A percentile compares a stretch with the other conserved stretches of the same genome.
Evolutionary conservation across 306 rosid species (phyloP).

Genomic region (Malus fusca): DNA sequence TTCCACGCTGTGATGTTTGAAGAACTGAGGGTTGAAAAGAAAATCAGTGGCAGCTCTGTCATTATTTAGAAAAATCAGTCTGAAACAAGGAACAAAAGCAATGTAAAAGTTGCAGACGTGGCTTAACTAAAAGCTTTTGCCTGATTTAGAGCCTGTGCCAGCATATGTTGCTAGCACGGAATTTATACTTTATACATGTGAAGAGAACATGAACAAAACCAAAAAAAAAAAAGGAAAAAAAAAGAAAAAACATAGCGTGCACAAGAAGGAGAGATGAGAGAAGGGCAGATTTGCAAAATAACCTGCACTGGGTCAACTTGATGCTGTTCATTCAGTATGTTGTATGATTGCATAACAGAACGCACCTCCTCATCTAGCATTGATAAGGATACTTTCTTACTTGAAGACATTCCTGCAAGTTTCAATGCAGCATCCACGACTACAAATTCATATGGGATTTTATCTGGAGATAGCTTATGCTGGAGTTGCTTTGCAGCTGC

Average conservation of each 20-base stretch:
- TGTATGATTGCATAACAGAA: slow-evolving; percentile 44
- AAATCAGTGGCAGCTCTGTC: no score
- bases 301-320: slow-evolving; percentile 72
- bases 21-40: no score
- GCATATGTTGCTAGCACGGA: no score
- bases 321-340: slow-evolving; percentile 35
- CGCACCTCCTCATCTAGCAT: slow-evolving; percentile 72
- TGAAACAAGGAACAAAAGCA: no score
- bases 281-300: slow-evolving; percentile 7
- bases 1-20: no score
- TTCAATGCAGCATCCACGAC: slow-evolving; percentile 84
- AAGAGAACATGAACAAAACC: not conserved
- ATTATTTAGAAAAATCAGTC: no score
- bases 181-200: not conserved
- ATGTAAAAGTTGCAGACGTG: no score
- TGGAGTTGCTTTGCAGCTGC: slow-evolving; percentile 90
- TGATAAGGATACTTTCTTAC: slow-evolving; percentile 37
- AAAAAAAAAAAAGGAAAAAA: no score
- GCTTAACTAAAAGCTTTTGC: no score
- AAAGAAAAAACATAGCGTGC: not conserved
- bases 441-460: slow-evolving; percentile 66
- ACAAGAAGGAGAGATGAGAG: slow-evolving; percentile 2
- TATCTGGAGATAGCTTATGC: slow-evolving; percentile 75
- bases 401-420: slow-evolving; percentile 68
- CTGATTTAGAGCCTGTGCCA: no score